Percentiles rank a stretch among this genome's conserved stretches.
Evolutionary conservation across 1,284 basidiomycete genomes (phyloP).

Genomic region (Butyriboletus regius): DNA sequence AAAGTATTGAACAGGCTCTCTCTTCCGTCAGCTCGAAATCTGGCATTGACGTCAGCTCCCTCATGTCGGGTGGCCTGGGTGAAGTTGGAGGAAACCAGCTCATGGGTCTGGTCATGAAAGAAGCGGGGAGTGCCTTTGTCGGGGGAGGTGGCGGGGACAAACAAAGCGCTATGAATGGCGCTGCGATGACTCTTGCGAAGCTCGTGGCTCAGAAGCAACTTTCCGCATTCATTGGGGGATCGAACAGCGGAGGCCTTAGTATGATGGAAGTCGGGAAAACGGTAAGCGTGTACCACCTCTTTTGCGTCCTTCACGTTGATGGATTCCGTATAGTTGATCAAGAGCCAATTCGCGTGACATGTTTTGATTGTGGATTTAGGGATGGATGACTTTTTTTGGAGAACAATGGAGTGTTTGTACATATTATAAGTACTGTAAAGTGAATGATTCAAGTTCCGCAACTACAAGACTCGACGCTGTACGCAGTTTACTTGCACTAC

Average conservation of each 20-base stretch:
- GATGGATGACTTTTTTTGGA: neutral
- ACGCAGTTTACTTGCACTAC: neutral
- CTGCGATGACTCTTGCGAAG: conserved; percentile 79
- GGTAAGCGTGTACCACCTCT: neutral
- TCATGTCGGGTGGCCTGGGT: conserved; percentile 35
- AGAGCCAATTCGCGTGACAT: conserved; percentile 40
- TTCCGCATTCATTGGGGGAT: conserved; percentile 45
- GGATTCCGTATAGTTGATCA: conserved; percentile 9
- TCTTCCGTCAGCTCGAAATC: conserved; percentile 15
- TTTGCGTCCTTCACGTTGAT: neutral
- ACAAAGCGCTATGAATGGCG: conserved; percentile 74
- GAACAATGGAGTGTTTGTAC: conserved; percentile 2
- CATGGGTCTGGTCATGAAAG: conserved; percentile 76
- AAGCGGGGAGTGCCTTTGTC: conserved; percentile 67
- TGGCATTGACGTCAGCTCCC: conserved; percentile 14
- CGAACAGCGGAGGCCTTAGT: conserved; percentile 59
- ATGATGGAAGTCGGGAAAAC: conserved; percentile 52
- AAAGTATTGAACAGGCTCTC: conserved; percentile 19
- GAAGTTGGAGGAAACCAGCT: conserved; percentile 50
- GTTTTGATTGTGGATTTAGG: neutral
- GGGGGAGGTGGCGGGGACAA: conserved; percentile 64
- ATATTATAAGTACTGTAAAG: no score
- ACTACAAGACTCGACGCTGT: no score
- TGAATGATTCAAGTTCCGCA: neutral
- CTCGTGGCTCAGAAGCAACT: conserved; percentile 64